Evolutionary conservation across 257 asterid genomes (phyloP).

Genomic region (Capsicum baccatum): DNA sequence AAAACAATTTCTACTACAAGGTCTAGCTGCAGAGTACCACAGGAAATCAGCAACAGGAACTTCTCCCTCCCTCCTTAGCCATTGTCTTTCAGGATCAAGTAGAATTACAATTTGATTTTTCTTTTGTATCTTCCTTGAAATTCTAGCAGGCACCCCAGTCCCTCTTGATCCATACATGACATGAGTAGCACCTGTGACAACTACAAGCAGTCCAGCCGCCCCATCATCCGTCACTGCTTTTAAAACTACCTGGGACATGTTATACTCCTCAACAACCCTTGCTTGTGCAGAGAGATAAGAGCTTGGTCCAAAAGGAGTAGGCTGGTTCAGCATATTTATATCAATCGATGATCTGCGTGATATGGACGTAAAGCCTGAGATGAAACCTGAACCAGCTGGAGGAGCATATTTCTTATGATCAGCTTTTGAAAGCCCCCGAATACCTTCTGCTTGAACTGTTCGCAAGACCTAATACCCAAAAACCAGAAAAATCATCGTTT

Average conservation of each 20-base stretch:
- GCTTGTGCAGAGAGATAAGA: conserved; percentile 90
- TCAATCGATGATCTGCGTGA: conserved; percentile 69
- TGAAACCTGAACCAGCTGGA: conserved; percentile 97
- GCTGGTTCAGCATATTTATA: conserved; percentile 53
- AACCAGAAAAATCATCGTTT: conserved; percentile 27
- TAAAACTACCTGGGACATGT: conserved; percentile 81
- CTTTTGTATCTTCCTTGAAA: conserved; percentile 75
- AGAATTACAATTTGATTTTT: conserved; percentile 75
- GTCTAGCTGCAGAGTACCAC: conserved; percentile 97
- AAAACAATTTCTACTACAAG: conserved; percentile 92
- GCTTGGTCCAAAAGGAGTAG: conserved; percentile 73
- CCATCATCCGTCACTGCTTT: conserved; percentile 72
- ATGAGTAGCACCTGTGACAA: conserved; percentile 90
- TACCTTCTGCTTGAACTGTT: conserved; percentile 90
- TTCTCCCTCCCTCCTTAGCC: conserved; percentile 88
- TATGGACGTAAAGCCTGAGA: conserved; percentile 85
- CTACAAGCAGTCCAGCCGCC: conserved; percentile 72
- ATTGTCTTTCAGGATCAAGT: conserved; percentile 87
- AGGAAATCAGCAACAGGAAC: conserved; percentile 92
- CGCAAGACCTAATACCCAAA: conserved; percentile 61
- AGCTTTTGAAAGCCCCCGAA: conserved; percentile 69
- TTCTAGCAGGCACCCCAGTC: conserved; percentile 87
- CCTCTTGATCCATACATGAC: conserved; percentile 85
- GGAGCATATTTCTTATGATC: conserved; percentile 81
- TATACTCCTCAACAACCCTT: conserved; percentile 82